Evolutionary conservation across 2,329 filamentous ascomycete genomes (phyloP), one percentile per base, ranked within the genome.

Genomic region (Daldinia sp.): DNA sequence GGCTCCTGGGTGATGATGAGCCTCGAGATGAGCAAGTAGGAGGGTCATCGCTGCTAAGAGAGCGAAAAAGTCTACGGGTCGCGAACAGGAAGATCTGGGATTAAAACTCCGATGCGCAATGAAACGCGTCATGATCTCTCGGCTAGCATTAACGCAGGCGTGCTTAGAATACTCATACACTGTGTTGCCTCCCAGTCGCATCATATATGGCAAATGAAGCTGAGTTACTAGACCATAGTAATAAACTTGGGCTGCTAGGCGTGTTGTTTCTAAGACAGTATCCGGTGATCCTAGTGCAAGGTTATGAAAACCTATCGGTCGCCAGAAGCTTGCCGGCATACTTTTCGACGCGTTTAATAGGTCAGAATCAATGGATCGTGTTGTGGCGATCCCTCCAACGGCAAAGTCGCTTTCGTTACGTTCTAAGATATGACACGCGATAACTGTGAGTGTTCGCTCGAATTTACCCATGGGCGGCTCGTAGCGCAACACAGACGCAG

Each of bases 161-260:
- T 78, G 74, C 39, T 74, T 78, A 71, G 74, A 79, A 67, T 78
- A 78, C 11, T 77, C 75, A 47, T 76, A 76, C 8, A 63, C 71
- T 5, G 55, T 51, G 4, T 58, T 53, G 2, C 73, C 70, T 5
- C 74, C 61, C 1, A 71, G 71, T 3, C 82, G 71, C 10, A 83
- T 71, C 64, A 83, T 74, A 59, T 80, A 80, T 1, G 82, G 82
- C 2, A 83, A 67, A 66, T 84, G 81, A 4, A 82, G 73, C 52
- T 79, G 79, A 2, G 74, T 71, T 8, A 83, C 66, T 6, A 82
- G 67, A 47, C 81, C 76, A 56, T 79, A 77, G 54, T 83, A 77
- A 5, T 73, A 70, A 32, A 83, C 73, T 25, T 83, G 81, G 48
- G 75, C 70, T 65, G 79, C 75, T 1, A 81, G 41, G 1, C 77